Conservation (phyloP, 306 rosid species). For the Alnus rubra region DNA sequence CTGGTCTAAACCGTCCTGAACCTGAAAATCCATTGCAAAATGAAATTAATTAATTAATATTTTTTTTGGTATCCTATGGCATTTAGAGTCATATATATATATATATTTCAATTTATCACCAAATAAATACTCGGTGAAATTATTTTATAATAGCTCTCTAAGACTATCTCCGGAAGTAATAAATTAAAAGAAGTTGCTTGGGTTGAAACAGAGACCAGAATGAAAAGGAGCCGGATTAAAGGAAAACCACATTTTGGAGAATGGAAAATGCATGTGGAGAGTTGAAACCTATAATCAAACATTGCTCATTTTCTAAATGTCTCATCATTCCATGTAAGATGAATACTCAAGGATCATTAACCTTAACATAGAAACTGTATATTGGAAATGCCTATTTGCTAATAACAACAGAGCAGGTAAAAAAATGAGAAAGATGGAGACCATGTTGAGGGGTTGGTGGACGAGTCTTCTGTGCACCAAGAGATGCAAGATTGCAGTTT, state of each 20-base stretch:
- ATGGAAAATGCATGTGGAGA: neutral
- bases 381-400: neutral
- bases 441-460: conserved; percentile 73
- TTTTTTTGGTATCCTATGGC: neutral
- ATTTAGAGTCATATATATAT: conserved; percentile 19
- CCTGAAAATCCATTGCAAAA: conserved; percentile 31
- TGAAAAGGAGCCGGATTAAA: neutral
- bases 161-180: too few relatives aligned
- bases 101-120: neutral
- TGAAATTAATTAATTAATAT: neutral
- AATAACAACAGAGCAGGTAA: neutral
- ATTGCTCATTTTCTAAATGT: neutral
- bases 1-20: conserved; percentile 65
- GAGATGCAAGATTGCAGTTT: conserved; percentile 93
- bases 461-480: conserved; percentile 77
- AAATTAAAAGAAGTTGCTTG: neutral
- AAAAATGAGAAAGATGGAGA: conserved; percentile 31
- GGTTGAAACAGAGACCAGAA: neutral
- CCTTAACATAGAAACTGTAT: neutral
- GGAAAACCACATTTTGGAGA: neutral
- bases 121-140: too few relatives aligned
- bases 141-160: too few relatives aligned
- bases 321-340: neutral
- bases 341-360: neutral
- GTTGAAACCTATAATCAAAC: neutral